Conservation (phyloP, 2,329 filamentous ascomycete genomes). For the Capronia coronata region DNA sequence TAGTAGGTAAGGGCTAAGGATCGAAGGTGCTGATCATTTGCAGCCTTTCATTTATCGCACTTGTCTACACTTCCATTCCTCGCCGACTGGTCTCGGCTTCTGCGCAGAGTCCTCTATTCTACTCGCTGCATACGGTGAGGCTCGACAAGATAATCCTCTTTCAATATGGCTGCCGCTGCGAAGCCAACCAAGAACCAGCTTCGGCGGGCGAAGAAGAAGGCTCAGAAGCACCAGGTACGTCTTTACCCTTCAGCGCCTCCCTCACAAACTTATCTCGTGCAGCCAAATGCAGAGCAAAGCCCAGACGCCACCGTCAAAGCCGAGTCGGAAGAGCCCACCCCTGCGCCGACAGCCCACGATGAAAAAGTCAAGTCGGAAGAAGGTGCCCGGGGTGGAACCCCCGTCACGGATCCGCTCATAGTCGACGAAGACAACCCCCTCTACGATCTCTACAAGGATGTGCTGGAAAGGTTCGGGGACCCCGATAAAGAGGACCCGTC, state of each 20-base stretch:
- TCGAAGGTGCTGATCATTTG: no score
- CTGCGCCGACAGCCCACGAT: conserved; percentile 10
- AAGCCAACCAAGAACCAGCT: conserved; percentile 94
- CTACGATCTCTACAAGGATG: conserved; percentile 73
- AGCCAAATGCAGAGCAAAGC: conserved; percentile 20
- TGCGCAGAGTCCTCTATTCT: neutral
- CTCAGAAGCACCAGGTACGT: conserved; percentile 64
- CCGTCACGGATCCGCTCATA: conserved; percentile 38
- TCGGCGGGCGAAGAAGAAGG: conserved; percentile 89
- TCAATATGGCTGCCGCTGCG: conserved; percentile 30
- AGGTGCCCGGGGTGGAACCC: conserved; percentile 41
- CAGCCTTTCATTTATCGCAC: no score
- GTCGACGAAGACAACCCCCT: conserved; percentile 66
- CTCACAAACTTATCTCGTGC: conserved; percentile 6
- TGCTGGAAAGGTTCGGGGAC: conserved; percentile 73
- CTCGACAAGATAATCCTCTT: neutral
- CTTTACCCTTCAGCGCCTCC: neutral
- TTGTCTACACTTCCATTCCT: no score
- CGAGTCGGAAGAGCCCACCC: neutral
- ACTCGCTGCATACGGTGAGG: neutral
- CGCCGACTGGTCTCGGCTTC: no score
- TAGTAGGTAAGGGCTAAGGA: no score
- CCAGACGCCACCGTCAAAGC: conserved; percentile 13
- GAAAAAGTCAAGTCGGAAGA: conserved; percentile 22
- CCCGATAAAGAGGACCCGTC: conserved; percentile 56